Evolutionary conservation across 2,329 filamentous ascomycete species (phyloP).

Genomic region (Lachnellula willkommii): DNA sequence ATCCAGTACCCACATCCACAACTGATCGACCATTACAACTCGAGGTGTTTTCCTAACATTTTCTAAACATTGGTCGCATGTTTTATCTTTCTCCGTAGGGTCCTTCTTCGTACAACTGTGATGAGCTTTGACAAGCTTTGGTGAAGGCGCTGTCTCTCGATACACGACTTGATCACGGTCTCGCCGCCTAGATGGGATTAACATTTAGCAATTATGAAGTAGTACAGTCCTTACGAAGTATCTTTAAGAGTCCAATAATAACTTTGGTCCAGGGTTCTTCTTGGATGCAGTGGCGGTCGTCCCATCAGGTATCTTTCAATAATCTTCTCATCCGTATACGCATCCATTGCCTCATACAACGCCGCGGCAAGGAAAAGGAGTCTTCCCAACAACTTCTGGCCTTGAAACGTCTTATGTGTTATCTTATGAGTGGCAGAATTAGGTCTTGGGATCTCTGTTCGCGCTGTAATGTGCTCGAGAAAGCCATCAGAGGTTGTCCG

Average conservation of each 20-base stretch:
- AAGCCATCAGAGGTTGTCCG: not conserved
- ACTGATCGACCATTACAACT: slow-evolving; percentile 40
- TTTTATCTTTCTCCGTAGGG: not conserved
- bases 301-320: slow-evolving; percentile 13
- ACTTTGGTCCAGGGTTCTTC: slow-evolving; percentile 42
- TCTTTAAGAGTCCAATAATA: slow-evolving; percentile 38
- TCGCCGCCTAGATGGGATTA: slow-evolving; percentile 22
- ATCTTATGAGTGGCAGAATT: not conserved
- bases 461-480: not conserved
- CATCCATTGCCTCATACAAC: slow-evolving; percentile 20
- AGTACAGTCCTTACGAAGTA: slow-evolving; percentile 14
- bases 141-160: slow-evolving; percentile 13
- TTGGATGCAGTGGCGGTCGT: slow-evolving; percentile 35
- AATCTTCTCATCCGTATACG: slow-evolving; percentile 17
- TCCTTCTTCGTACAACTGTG: not conserved
- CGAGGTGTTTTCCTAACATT: slow-evolving; percentile 5
- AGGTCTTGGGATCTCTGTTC: not conserved
- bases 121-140: slow-evolving; percentile 1
- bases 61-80: slow-evolving; percentile 5
- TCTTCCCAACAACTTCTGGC: not conserved
- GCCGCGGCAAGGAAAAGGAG: slow-evolving; percentile 17
- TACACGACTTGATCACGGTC: slow-evolving; percentile 31
- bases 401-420: not conserved
- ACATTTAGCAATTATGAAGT: not conserved
- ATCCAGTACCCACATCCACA: slow-evolving; percentile 41